These are phyloP conservation scores for Penicillium sp. DNA, from an alignment of 2,329 filamentous ascomycete genomes.

Conservation along the genomic window DNA sequence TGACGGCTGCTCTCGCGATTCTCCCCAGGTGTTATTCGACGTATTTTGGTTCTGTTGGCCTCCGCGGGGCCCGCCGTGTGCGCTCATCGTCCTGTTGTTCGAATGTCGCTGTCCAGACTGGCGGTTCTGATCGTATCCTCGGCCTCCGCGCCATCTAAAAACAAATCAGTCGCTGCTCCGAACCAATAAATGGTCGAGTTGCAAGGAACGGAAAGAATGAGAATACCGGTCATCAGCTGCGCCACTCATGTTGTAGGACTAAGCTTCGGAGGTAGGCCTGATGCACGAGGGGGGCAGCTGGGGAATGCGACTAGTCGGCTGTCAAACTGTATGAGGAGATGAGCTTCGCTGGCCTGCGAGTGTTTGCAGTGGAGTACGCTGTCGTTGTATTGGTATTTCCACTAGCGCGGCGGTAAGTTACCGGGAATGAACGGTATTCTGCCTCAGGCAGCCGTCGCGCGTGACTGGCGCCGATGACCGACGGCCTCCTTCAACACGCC, in stretches of 20 bases:
- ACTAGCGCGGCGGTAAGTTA: background rate
- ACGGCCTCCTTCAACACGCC: constrained; percentile 17
- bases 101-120: constrained; percentile 44
- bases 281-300: constrained; percentile 10
- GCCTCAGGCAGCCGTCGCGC: constrained; percentile 12
- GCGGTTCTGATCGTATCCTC: constrained; percentile 41
- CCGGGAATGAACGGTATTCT: background rate
- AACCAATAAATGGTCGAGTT: background rate
- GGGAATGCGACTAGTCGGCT: constrained; percentile 13
- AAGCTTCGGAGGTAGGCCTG: constrained; percentile 11
- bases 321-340: constrained; percentile 7
- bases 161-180: background rate
- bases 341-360: background rate
- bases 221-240: constrained; percentile 43
- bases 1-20: constrained; percentile 28
- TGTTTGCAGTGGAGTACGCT: background rate
- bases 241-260: constrained; percentile 28
- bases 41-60: constrained; percentile 32
- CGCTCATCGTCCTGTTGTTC: constrained; percentile 37
- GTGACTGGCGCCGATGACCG: constrained; percentile 15
- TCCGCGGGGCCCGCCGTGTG: constrained; percentile 38
- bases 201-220: constrained; percentile 7
- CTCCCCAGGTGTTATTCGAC: constrained; percentile 33
- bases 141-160: constrained; percentile 47
- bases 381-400: constrained; percentile 3